Evolutionary conservation across 805 yeast species (phyloP).

Genomic region (Yamadazyma akitaensis): DNA sequence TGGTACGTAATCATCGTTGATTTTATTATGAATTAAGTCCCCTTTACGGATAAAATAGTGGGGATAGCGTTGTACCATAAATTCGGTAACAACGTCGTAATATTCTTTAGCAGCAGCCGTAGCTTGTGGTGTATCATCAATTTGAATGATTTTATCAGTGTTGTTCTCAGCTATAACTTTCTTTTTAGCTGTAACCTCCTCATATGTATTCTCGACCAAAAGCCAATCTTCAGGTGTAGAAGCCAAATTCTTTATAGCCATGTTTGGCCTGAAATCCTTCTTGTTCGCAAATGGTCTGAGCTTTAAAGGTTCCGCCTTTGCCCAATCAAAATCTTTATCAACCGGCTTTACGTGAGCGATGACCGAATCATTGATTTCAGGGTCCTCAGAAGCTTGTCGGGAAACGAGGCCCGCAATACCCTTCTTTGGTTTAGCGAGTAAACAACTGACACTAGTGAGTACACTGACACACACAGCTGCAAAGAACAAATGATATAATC

Average conservation of each 20-base stretch:
- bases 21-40: constrained; percentile 31
- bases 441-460: background rate
- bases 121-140: constrained; percentile 15
- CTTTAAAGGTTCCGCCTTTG: constrained; percentile 38
- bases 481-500: background rate
- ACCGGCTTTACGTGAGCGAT: constrained; percentile 22
- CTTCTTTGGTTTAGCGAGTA: no score
- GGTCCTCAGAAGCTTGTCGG: background rate
- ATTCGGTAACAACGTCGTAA: constrained; percentile 41
- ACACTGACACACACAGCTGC: background rate
- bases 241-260: constrained; percentile 31
- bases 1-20: constrained; percentile 42
- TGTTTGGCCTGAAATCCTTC: constrained; percentile 31
- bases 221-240: constrained; percentile 52
- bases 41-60: constrained; percentile 39
- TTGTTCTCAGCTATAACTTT: constrained; percentile 21
- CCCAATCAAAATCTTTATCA: constrained; percentile 42
- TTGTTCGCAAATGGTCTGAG: constrained; percentile 37
- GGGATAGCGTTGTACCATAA: constrained; percentile 50
- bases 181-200: constrained; percentile 9
- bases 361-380: background rate
- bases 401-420: background rate
- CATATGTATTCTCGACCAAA: constrained; percentile 58
- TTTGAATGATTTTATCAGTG: constrained; percentile 28
- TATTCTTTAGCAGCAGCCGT: constrained; percentile 45